Conservation (phyloP, 2,329 filamentous ascomycete species). For the Aureobasidium sp. region DNA sequence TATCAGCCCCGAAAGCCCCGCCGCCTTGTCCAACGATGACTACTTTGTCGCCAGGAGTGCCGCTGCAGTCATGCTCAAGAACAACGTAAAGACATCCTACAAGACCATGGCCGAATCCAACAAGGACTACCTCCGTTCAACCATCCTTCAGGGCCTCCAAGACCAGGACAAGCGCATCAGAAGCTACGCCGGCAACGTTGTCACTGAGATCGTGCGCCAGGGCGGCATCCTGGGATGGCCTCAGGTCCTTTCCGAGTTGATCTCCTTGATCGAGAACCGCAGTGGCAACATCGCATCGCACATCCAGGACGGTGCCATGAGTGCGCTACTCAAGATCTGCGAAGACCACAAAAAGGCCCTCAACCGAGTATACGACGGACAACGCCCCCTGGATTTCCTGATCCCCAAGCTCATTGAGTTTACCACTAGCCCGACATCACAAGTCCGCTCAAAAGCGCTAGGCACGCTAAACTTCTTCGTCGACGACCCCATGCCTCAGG, state of each 20-base stretch:
- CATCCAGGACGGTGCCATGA: constrained; percentile 88
- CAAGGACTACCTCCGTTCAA: constrained; percentile 67
- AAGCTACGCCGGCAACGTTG: constrained; percentile 83
- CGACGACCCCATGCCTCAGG: constrained; percentile 60
- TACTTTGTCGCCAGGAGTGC: constrained; percentile 74
- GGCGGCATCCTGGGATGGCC: constrained; percentile 88
- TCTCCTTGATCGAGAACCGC: constrained; percentile 67
- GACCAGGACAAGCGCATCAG: constrained; percentile 77
- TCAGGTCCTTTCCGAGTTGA: constrained; percentile 73
- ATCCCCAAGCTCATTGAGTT: constrained; percentile 87
- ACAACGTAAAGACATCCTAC: constrained; percentile 71
- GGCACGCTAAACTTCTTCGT: constrained; percentile 88
- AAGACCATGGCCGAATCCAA: constrained; percentile 66
- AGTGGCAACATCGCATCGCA: constrained; percentile 57
- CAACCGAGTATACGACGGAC: constrained; percentile 78
- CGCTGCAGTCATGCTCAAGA: constrained; percentile 91
- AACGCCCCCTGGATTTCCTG: constrained; percentile 78
- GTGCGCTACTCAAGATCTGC: constrained; percentile 87
- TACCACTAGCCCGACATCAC: constrained; percentile 64
- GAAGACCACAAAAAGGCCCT: constrained; percentile 87
- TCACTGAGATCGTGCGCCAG: constrained; percentile 79
- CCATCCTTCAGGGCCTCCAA: constrained; percentile 68
- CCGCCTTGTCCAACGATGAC: constrained; percentile 49
- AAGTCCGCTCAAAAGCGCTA: constrained; percentile 71
- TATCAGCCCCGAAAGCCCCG: constrained; percentile 56